Percentiles rank a stretch among this genome's conserved stretches.
phyloP scores from a whole-genome alignment of 2,329 filamentous ascomycete genomes.

The Purpureocillium takamizusanense region DNA sequence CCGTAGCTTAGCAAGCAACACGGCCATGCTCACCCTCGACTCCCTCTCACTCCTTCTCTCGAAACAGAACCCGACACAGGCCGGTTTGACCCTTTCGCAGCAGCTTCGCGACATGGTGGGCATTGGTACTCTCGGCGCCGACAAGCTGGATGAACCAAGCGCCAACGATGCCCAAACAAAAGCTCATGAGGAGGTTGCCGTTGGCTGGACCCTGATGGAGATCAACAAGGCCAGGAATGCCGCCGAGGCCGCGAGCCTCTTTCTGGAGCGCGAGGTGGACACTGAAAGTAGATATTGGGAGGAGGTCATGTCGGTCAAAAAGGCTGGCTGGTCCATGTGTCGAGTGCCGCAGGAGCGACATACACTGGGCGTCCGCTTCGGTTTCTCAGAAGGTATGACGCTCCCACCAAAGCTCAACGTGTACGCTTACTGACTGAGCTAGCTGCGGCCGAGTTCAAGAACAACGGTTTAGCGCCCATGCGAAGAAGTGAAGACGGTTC shows the following conservation, averaged over 20 bases:
- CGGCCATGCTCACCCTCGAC: conserved; percentile 64
- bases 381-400: conserved; percentile 63
- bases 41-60: conserved; percentile 76
- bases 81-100: conserved; percentile 60
- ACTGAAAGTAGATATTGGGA: conserved; percentile 85
- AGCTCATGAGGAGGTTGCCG: conserved; percentile 47
- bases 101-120: conserved; percentile 62
- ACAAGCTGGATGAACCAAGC: conserved; percentile 53
- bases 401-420: neutral
- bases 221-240: conserved; percentile 67
- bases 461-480: conserved; percentile 74
- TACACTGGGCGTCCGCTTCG: conserved; percentile 77
- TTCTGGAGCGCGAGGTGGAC: conserved; percentile 67
- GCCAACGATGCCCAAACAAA: conserved; percentile 44
- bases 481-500: conserved; percentile 65
- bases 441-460: conserved; percentile 48
- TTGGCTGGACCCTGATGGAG: conserved; percentile 71
- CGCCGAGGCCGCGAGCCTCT: conserved; percentile 60
- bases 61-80: conserved; percentile 67
- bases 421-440: conserved; percentile 14
- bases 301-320: conserved; percentile 70
- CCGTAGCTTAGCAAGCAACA: conserved; percentile 33
- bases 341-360: conserved; percentile 64
- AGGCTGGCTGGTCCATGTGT: conserved; percentile 80
- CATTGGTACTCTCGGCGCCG: conserved; percentile 63